phyloP scores from a whole-genome alignment of 345 rosid genomes.

The Dovyalis caffra region DNA sequence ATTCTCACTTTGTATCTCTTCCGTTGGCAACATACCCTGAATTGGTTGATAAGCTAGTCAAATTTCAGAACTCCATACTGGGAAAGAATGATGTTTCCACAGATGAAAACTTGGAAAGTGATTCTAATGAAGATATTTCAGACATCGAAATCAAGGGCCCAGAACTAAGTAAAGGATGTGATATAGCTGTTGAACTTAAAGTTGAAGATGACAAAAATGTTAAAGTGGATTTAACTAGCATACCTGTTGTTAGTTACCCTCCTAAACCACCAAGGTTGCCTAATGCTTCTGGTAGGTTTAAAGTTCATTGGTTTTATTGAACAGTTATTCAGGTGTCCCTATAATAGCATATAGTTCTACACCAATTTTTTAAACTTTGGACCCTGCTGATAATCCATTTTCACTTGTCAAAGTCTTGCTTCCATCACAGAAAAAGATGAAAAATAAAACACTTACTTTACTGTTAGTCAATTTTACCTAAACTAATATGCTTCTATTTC shows the following conservation, averaged over 20 bases:
- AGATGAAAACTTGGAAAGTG: constrained; percentile 32
- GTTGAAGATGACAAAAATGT: constrained; percentile 48
- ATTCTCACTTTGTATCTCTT: constrained; percentile 88
- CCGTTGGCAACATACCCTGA: constrained; percentile 81
- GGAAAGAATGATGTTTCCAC: constrained; percentile 26
- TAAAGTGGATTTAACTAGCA: constrained; percentile 45
- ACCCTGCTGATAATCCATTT: not conserved
- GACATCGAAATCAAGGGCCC: constrained; percentile 28
- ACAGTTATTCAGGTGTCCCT: not conserved
- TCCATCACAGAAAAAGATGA: not conserved
- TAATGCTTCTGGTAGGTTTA: constrained; percentile 47
- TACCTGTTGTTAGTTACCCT: constrained; percentile 64
- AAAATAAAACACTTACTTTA: not conserved
- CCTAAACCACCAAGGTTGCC: constrained; percentile 54
- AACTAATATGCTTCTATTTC: constrained; percentile 1
- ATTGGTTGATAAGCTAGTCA: constrained; percentile 70
- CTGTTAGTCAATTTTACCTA: not conserved
- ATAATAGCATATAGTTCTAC: not conserved
- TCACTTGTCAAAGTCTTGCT: not conserved
- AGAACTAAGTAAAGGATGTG: constrained; percentile 21
- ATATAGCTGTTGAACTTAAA: constrained; percentile 43
- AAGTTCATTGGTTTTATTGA: not conserved
- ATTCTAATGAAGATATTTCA: constrained; percentile 36
- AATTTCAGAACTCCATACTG: constrained; percentile 67
- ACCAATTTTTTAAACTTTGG: not conserved